Percentiles rank a stretch among this genome's conserved stretches.
Evolutionary conservation across 129 eudicot species (phyloP).

Genomic region (sunflower (Helianthus annuus)): DNA sequence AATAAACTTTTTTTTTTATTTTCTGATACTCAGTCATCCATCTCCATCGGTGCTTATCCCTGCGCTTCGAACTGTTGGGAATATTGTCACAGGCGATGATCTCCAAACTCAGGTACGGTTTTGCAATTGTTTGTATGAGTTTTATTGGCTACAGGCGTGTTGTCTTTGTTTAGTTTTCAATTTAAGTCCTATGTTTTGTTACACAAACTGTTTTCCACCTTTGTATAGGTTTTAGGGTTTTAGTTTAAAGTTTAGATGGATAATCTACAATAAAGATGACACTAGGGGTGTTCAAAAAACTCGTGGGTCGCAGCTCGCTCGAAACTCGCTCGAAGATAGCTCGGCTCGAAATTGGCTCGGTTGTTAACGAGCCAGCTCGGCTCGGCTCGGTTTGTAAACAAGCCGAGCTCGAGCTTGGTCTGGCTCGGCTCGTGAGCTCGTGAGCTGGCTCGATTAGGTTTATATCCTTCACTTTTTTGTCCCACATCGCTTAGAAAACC

Average conservation of each 20-base stretch:
- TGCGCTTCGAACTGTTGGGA: conserved; percentile 86
- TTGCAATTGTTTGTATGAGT: not conserved
- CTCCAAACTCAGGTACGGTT: conserved; percentile 72
- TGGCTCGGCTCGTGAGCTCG: no score
- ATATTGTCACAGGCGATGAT: conserved; percentile 90
- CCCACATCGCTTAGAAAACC: no score
- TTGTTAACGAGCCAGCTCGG: no score
- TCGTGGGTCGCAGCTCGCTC: no score
- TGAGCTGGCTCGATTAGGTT: no score
- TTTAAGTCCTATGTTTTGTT: not conserved
- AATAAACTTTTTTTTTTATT: not conserved
- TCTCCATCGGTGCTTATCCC: conserved; percentile 80
- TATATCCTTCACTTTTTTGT: no score
- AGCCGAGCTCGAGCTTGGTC: no score
- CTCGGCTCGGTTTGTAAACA: no score
- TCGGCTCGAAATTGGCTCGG: no score
- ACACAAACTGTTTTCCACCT: not conserved
- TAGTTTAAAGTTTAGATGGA: not conserved
- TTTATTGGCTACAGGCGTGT: not conserved
- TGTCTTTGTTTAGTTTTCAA: not conserved
- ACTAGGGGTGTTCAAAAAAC: no score
- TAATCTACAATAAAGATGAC: not conserved
- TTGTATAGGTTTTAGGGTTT: not conserved
- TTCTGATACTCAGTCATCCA: conserved; percentile 53
- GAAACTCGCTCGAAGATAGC: no score